A percentile compares a stretch with the other conserved stretches of the same genome.
Evolutionary conservation across 2,329 filamentous ascomycete genomes (phyloP).

Genomic region (Pestalotiopsis sp.): DNA sequence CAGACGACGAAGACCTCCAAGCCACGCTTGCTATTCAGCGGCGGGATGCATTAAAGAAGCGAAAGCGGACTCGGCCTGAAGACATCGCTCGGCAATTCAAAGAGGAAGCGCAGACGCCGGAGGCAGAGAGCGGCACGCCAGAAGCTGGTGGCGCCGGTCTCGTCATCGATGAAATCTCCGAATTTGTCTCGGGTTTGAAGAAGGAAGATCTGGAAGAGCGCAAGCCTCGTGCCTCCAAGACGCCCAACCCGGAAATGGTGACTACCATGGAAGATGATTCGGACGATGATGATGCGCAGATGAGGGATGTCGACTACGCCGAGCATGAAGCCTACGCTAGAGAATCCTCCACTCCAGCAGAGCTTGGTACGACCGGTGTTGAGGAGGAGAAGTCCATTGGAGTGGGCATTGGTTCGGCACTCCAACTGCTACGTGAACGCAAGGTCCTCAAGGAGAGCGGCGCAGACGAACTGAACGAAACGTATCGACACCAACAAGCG

Average conservation of each 20-base stretch:
- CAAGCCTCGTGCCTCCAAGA: conserved; percentile 52
- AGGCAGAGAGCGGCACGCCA: conserved; percentile 49
- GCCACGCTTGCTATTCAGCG: conserved; percentile 82
- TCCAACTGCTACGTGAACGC: conserved; percentile 82
- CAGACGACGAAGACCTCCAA: conserved; percentile 93
- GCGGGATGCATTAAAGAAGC: conserved; percentile 83
- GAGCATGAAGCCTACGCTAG: conserved; percentile 49
- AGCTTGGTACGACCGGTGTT: conserved; percentile 69
- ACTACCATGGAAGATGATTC: conserved; percentile 49
- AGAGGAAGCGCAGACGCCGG: conserved; percentile 58
- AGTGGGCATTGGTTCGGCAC: conserved; percentile 77
- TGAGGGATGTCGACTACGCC: conserved; percentile 52
- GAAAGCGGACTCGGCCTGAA: conserved; percentile 83
- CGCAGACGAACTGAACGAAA: conserved; percentile 65
- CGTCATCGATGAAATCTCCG: conserved; percentile 93
- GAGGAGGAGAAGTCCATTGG: conserved; percentile 84
- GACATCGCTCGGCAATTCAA: conserved; percentile 84
- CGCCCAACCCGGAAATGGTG: conserved; percentile 36
- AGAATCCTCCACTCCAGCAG: conserved; percentile 42
- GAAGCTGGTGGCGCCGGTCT: conserved; percentile 58
- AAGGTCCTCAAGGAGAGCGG: conserved; percentile 73
- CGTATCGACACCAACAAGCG: conserved; percentile 70
- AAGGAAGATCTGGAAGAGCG: conserved; percentile 60
- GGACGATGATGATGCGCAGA: conserved; percentile 47
- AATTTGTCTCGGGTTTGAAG: conserved; percentile 87